Conservation (phyloP, 2,329 filamentous ascomycete genomes). For the Chaetomium olivaceum region DNA sequence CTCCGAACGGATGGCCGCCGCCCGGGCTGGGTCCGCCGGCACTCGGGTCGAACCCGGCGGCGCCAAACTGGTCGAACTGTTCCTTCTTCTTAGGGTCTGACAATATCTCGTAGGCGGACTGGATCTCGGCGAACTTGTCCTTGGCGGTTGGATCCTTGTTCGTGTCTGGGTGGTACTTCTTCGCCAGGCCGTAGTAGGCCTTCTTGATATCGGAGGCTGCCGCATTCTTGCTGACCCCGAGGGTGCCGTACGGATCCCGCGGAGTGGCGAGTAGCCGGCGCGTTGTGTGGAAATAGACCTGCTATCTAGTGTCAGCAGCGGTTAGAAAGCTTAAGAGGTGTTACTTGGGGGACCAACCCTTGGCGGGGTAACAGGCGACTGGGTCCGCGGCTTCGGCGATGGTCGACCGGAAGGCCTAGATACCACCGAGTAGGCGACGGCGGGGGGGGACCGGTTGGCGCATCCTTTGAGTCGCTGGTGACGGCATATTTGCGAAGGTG, state of each 20-base stretch:
- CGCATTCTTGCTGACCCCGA: conserved; percentile 83
- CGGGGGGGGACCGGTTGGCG: conserved; percentile 27
- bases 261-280: conserved; percentile 48
- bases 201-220: conserved; percentile 91
- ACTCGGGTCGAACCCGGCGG: conserved; percentile 81
- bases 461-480: conserved; percentile 33
- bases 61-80: conserved; percentile 86
- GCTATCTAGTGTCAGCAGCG: conserved; percentile 15
- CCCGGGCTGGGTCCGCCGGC: conserved; percentile 63
- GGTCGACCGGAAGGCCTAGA: conserved; percentile 24
- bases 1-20: conserved; percentile 64
- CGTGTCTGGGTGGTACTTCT: conserved; percentile 97
- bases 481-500: conserved; percentile 38
- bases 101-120: conserved; percentile 89
- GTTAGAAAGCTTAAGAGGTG: background rate
- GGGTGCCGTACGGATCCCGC: conserved; percentile 81
- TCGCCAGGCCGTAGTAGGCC: conserved; percentile 94
- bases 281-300: conserved; percentile 59
- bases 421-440: conserved; percentile 29
- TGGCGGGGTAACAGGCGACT: conserved; percentile 3
- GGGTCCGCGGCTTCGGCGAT: conserved; percentile 3
- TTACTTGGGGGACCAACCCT: conserved; percentile 17
- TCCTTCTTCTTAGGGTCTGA: conserved; percentile 92
- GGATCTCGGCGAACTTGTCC: conserved; percentile 90
- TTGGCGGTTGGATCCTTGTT: conserved; percentile 95